A percentile compares a stretch with the other conserved stretches of the same genome.
These are phyloP conservation scores for Lenwebbia sp. DNA, from an alignment of 345 rosid genomes.

Conservation along the genomic window DNA sequence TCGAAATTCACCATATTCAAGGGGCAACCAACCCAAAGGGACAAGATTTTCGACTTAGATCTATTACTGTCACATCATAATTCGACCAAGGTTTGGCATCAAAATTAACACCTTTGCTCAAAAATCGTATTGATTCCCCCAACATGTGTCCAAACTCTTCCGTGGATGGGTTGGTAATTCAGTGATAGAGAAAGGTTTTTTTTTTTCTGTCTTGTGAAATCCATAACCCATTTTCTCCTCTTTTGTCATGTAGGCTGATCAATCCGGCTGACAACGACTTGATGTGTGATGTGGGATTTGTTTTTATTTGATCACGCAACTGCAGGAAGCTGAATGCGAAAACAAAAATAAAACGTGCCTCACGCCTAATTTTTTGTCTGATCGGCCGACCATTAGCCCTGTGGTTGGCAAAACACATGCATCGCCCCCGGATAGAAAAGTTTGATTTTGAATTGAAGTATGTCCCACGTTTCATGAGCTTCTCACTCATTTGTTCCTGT, in stretches of 20 bases:
- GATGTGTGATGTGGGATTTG: not conserved
- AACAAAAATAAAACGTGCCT: not conserved
- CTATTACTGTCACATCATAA: not conserved
- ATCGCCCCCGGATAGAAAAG: not conserved
- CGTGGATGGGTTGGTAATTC: not conserved
- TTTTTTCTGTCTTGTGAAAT: not conserved
- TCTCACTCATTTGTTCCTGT: not conserved
- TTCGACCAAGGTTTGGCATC: not conserved
- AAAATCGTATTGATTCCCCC: not conserved
- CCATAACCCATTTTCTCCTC: not conserved
- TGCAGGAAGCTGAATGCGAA: not conserved
- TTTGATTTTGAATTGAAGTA: not conserved
- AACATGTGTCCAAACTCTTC: not conserved
- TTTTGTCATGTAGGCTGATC: not conserved
- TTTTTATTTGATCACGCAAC: not conserved
- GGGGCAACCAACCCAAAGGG: not conserved
- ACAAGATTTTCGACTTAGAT: not conserved
- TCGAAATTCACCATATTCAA: not conserved
- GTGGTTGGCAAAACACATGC: not conserved
- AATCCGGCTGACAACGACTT: not conserved
- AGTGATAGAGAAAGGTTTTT: not conserved
- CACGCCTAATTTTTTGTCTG: not conserved
- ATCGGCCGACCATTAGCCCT: not conserved
- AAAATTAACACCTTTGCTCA: not conserved
- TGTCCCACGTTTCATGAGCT: not conserved